These are phyloP conservation scores for Talaromyces marneffei DNA, from an alignment of 2,329 filamentous ascomycete species.

Conservation along the genomic window DNA sequence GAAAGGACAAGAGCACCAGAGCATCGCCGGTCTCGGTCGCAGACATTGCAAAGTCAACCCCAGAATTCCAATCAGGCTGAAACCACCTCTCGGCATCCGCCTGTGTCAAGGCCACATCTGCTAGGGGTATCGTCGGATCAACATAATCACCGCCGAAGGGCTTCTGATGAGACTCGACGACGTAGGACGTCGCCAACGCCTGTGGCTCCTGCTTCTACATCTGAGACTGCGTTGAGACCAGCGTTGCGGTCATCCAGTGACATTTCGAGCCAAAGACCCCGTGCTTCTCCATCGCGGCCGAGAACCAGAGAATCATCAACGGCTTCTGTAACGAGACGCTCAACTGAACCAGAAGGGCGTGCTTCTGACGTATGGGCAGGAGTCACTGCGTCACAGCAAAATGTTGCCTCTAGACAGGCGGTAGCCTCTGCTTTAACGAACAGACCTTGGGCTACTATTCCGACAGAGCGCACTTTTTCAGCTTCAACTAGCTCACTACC, in stretches of 20 bases:
- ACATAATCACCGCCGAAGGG: conserved; percentile 28
- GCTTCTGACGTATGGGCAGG: conserved; percentile 23
- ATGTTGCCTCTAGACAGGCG: conserved; percentile 20
- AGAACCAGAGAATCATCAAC: conserved; percentile 23
- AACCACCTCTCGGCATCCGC: conserved; percentile 21
- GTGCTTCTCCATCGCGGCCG: conserved; percentile 22
- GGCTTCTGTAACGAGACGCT: conserved; percentile 25
- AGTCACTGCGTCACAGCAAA: conserved; percentile 19
- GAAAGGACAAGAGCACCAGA: conserved; percentile 23
- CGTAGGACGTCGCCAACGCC: conserved; percentile 32
- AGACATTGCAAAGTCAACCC: conserved; percentile 24
- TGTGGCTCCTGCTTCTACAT: conserved; percentile 28
- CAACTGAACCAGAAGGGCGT: conserved; percentile 30
- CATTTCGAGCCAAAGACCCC: conserved; percentile 29
- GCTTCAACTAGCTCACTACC: conserved; percentile 2
- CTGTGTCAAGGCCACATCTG: conserved; percentile 30
- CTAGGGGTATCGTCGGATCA: conserved; percentile 25
- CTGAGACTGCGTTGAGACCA: conserved; percentile 30
- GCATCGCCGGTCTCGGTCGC: conserved; percentile 26
- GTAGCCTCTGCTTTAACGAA: conserved; percentile 22
- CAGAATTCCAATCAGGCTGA: conserved; percentile 19
- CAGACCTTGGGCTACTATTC: conserved; percentile 7
- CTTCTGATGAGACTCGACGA: conserved; percentile 30
- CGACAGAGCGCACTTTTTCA: conserved; percentile 15
- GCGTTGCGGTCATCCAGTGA: conserved; percentile 33